phyloP scores from a whole-genome alignment of 495 filamentous ascomycete species.

The Hyaloscypha hepaticicola region DNA sequence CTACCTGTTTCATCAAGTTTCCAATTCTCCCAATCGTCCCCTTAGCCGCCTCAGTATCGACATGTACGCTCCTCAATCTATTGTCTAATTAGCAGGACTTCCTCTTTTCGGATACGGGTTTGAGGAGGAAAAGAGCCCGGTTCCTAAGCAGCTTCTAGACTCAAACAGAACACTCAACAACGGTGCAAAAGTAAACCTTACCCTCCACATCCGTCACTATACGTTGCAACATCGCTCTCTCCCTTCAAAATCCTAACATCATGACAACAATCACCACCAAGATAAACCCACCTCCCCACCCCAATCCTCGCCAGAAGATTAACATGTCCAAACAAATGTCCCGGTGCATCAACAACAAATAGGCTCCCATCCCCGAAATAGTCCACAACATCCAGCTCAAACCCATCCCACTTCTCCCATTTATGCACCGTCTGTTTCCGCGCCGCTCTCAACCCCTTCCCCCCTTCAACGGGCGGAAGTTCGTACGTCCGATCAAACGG shows the following conservation, averaged over 20 bases:
- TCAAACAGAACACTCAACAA: no score
- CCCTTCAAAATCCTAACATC: slow-evolving; percentile 4
- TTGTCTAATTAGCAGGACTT: no score
- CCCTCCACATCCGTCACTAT: slow-evolving; percentile 1
- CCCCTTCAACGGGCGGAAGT: neutral
- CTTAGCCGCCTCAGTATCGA: slow-evolving; percentile 1
- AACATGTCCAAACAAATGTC: slow-evolving; percentile 10
- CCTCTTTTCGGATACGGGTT: no score
- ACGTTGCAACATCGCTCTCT: slow-evolving; percentile 15
- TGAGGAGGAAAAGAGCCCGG: no score
- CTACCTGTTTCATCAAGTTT: neutral
- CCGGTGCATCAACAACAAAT: slow-evolving; percentile 9
- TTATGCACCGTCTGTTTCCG: neutral
- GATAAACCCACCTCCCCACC: slow-evolving; percentile 10
- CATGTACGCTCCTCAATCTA: slow-evolving; percentile 6
- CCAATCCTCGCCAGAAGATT: neutral
- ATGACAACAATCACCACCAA: slow-evolving; percentile 13
- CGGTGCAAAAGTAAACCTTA: no score
- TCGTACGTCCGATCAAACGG: slow-evolving; percentile 6
- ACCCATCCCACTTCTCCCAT: neutral
- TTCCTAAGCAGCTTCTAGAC: no score
- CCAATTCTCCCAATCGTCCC: slow-evolving; percentile 8
- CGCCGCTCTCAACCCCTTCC: neutral
- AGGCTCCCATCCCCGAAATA: slow-evolving; percentile 7
- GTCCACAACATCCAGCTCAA: neutral